Evolutionary conservation across 1,284 basidiomycete species (phyloP), one percentile per base, ranked within the genome.

Genomic region (Trichosporon sp.): DNA sequence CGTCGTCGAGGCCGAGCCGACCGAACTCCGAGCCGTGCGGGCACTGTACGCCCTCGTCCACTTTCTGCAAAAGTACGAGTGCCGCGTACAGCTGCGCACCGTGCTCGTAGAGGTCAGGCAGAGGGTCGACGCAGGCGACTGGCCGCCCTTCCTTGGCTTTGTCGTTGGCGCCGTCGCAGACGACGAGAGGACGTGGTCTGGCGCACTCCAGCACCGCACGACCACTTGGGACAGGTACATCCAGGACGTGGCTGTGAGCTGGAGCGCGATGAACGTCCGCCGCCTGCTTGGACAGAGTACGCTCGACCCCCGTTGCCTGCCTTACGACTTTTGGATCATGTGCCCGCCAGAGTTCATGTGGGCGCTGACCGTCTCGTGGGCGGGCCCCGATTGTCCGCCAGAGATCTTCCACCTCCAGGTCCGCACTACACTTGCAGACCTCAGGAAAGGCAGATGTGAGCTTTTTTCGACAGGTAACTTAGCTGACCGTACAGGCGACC

Each of bases 21-120:
- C 65, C 37, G 64, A 63, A 29, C 65, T 67, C 2, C 49, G 49
- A 27, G 19, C 25, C 4, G 58, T 67, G 13, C 40, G 60, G 27
- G 29, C 40, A 3, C 21, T 67, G 8, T 46, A 54, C 7, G 52
- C 60, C 40, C 34, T 54, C 49, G 49, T 54, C 25, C 49, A 54
- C 49, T 54, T 54, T 9, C 49, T 54, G 7, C 49, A 54, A 16
- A 54, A 54, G 49, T 54, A 54, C 49, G 49, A 54, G 49, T 61
- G 60, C 29, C 36, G 29, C 10, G 60, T 54, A 1, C 49, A 54
- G 49, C 49, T 54, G 49, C 49, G 49, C 27, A 54, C 25, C 27
- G 49, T 54, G 25, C 49, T 54, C 27, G 49, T 54, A 14, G 49
- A 54, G 16, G 49, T 54, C 4, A 4, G 49, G 25, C 49, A 54